Percentiles rank a stretch among this genome's conserved stretches.
phyloP scores from a whole-genome alignment of 495 filamentous ascomycete species.

The Penicillium cinerascens region DNA sequence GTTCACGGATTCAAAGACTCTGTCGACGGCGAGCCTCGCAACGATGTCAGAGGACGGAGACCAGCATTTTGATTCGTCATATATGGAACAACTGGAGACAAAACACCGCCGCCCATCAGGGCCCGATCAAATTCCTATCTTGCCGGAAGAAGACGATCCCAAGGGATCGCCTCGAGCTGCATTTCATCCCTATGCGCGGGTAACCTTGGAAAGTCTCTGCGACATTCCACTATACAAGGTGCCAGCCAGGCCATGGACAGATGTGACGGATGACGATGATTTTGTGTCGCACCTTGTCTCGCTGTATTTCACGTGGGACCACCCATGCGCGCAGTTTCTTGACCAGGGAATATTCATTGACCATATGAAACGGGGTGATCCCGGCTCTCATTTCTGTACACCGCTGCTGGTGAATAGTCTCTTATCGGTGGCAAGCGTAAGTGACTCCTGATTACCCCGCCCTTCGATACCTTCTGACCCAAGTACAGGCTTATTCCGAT shows the following conservation, averaged over 20 bases:
- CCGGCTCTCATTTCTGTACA: conserved; percentile 31
- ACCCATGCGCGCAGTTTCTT: conserved; percentile 35
- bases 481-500: conserved; percentile 39
- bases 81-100: background rate
- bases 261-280: conserved; percentile 40
- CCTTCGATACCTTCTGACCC: conserved; percentile 1
- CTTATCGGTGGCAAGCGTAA: conserved; percentile 40
- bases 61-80: background rate
- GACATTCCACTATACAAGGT: conserved; percentile 36
- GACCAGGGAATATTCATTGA: conserved; percentile 34
- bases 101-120: conserved; percentile 4
- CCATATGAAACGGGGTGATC: conserved; percentile 25
- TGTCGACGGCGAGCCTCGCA: conserved; percentile 6
- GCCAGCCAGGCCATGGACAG: conserved; percentile 44
- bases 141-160: conserved; percentile 12
- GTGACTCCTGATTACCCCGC: background rate
- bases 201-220: conserved; percentile 36
- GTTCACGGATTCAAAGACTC: conserved; percentile 15
- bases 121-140: conserved; percentile 8
- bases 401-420: conserved; percentile 40
- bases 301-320: conserved; percentile 46
- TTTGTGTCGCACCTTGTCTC: conserved; percentile 48
- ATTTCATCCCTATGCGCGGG: conserved; percentile 24
- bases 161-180: conserved; percentile 4
- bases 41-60: conserved; percentile 12